Conservation (phyloP, 805 yeast genomes). For the Zygosaccharomyces pseudorouxii region DNA sequence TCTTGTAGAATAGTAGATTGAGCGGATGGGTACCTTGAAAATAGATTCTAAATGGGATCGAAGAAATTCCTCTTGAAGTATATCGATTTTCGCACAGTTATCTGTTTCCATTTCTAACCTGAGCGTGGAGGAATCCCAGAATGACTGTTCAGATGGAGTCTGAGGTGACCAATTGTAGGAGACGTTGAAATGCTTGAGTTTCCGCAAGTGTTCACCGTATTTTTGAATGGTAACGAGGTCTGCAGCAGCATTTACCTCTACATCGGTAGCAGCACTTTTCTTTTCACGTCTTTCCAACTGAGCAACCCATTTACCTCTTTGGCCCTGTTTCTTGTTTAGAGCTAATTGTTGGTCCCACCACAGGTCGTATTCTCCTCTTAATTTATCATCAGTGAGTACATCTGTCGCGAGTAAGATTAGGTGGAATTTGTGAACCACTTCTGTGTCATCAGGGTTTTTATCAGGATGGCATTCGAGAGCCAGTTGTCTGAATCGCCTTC, state of each 20-base stretch:
- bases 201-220: slow-evolving; percentile 29
- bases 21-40: slow-evolving; percentile 5
- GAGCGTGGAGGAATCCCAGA: slow-evolving; percentile 19
- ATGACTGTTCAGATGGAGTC: slow-evolving; percentile 1
- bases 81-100: neutral
- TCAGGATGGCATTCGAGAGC: slow-evolving; percentile 32
- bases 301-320: neutral
- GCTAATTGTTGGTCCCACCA: slow-evolving; percentile 13
- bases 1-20: slow-evolving; percentile 21
- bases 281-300: slow-evolving; percentile 1
- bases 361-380: slow-evolving; percentile 23
- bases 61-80: slow-evolving; percentile 1
- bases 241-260: neutral
- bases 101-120: slow-evolving; percentile 15
- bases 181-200: slow-evolving; percentile 25
- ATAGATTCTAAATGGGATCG: slow-evolving; percentile 2
- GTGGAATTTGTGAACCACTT: slow-evolving; percentile 24
- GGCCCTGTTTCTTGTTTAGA: neutral
- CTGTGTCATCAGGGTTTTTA: slow-evolving; percentile 17
- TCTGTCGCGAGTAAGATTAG: slow-evolving; percentile 26
- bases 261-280: neutral
- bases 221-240: slow-evolving; percentile 17
- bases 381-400: slow-evolving; percentile 20
- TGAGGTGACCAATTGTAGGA: slow-evolving; percentile 24
- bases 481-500: slow-evolving; percentile 20